Base-by-base conservation (phyloP, 1,139 yeast genomes). In the Candida sp. region DNA sequence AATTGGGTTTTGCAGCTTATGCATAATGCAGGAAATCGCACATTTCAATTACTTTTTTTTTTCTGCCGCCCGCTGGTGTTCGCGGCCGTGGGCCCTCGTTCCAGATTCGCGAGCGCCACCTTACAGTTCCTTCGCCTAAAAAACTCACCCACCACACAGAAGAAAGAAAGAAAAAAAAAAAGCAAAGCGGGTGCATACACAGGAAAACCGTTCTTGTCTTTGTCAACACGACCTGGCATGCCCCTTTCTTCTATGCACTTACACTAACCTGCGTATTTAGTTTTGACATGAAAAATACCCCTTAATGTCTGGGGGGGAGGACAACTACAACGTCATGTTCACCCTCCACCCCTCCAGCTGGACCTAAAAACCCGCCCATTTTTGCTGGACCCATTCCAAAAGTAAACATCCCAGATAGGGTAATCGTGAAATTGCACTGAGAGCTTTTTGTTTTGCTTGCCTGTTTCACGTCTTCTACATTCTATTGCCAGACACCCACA, bases 381-480 rank as follows among this genome's bases (percentile, higher is more conserved):
- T 33, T 11, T 37, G 30, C 28, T 7, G 28, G 17, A 26, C 31
- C 22, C 42, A 38, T 38, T 38, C 42, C 42, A 38, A 26, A 26
- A 25, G 31, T 26, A 38, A 38, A 38, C 42, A 38, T 38, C 32
- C 31, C 42, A 26, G 11, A 38, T 26, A 11, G 6, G 42, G 42
- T 6, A 38, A 38, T 38, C 42, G 3, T 35, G 26, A 17, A 17
- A 17, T 17, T 17, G 17, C 17, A 17, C 17, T 2, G 25, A 4
- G 11, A 7, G 8, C 17, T 11, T 35, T 35, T 37, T 37, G 4
- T 37, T 6, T 38, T 38, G 3, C 27, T 26, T 38, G 31, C 3
- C 3, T 38, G 42, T 38, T 38, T 38, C 42, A 38, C 42, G 22
- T 38, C 42, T 38, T 38, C 22, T 26, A 38, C 42, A 38, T 38